phyloP scores from a whole-genome alignment of 306 rosid genomes.

The Quercus mongolica region DNA sequence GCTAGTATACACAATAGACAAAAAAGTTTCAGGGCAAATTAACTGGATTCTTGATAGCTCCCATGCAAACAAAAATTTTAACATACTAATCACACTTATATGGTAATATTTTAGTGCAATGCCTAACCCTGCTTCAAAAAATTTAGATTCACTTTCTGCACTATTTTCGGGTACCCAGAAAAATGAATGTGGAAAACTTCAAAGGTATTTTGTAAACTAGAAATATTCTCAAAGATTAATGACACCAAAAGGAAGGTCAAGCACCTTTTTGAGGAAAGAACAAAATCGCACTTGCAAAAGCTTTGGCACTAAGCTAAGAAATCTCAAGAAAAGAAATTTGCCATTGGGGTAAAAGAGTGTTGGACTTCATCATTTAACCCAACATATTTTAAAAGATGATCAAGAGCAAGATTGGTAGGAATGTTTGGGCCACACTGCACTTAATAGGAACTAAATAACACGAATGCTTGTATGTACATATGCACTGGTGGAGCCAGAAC shows the following conservation, averaged over 20 bases:
- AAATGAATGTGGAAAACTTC: neutral
- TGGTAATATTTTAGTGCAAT: neutral
- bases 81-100: neutral
- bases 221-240: neutral
- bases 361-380: neutral
- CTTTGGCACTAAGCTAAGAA: neutral
- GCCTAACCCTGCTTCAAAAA: neutral
- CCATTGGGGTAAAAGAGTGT: neutral
- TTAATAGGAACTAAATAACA: neutral
- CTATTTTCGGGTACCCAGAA: neutral
- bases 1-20: neutral
- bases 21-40: neutral
- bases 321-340: neutral
- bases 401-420: neutral
- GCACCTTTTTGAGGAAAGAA: neutral
- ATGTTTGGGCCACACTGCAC: neutral
- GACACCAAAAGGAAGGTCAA: neutral
- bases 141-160: neutral
- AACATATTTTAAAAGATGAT: neutral
- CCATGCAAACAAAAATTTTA: neutral
- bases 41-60: neutral
- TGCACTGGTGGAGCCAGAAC: too few relatives aligned
- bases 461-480: too few relatives aligned
- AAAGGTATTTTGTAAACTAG: neutral
- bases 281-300: neutral